phyloP scores from a whole-genome alignment of 352 stramenopile genomes.

The Phytopythium boreale region DNA sequence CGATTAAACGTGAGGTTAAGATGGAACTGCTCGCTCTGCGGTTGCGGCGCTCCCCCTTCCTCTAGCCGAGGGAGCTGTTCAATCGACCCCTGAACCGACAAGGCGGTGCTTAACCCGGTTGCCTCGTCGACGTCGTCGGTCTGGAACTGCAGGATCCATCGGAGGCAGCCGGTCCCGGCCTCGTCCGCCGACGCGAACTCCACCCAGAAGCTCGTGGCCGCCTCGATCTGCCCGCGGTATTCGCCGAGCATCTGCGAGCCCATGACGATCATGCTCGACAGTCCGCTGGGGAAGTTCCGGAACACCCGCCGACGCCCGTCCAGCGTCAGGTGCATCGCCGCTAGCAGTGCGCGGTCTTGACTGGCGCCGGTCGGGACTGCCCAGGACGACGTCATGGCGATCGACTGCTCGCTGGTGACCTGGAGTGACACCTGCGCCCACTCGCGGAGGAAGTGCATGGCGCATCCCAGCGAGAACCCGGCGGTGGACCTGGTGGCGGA shows the following conservation, averaged over 20 bases:
- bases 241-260: slow-evolving; percentile 33
- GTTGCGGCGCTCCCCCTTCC: neutral
- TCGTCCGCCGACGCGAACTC: slow-evolving; percentile 28
- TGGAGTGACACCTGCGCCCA: slow-evolving; percentile 20
- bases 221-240: slow-evolving; percentile 37
- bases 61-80: neutral
- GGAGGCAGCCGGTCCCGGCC: neutral
- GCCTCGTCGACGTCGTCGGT: slow-evolving; percentile 3
- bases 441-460: slow-evolving; percentile 31
- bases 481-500: slow-evolving; percentile 9
- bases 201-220: slow-evolving; percentile 24
- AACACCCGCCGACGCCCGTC: slow-evolving; percentile 40
- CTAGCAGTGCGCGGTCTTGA: neutral
- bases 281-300: slow-evolving; percentile 36
- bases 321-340: slow-evolving; percentile 31
- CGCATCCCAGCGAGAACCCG: slow-evolving; percentile 17
- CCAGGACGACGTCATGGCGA: slow-evolving; percentile 16
- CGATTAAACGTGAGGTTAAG: neutral
- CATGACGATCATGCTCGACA: slow-evolving; percentile 34
- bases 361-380: slow-evolving; percentile 1
- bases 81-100: neutral
- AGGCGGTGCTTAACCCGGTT: neutral
- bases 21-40: neutral
- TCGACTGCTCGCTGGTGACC: slow-evolving; percentile 12
- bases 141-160: slow-evolving; percentile 23